Evolutionary conservation across 805 yeast species (phyloP).

Genomic region (Kodamaea restingae): DNA sequence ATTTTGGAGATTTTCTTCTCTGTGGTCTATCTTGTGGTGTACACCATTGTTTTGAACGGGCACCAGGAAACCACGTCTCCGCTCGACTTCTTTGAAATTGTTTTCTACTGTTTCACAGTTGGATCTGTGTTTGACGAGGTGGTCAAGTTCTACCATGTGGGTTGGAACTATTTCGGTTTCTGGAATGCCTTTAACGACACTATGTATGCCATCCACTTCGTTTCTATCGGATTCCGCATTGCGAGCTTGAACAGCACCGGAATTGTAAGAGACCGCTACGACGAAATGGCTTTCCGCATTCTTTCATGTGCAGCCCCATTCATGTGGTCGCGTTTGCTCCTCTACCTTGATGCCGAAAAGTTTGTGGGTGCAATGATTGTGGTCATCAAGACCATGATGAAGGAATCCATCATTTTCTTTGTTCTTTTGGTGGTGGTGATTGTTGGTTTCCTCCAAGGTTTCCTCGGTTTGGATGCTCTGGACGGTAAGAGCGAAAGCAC

Average conservation of each 20-base stretch:
- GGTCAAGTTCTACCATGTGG: conserved; percentile 71
- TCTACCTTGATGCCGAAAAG: conserved; percentile 72
- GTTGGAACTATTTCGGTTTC: conserved; percentile 65
- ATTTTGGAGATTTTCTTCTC: conserved; percentile 65
- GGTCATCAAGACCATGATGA: conserved; percentile 80
- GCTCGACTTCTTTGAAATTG: conserved; percentile 45
- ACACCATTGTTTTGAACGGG: conserved; percentile 60
- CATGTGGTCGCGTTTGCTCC: conserved; percentile 76
- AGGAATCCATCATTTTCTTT: conserved; percentile 80
- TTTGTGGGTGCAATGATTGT: conserved; percentile 90
- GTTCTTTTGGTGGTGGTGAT: conserved; percentile 66
- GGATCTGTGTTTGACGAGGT: conserved; percentile 68
- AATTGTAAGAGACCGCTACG: conserved; percentile 31
- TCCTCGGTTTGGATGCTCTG: conserved; percentile 80
- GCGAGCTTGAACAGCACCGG: conserved; percentile 28
- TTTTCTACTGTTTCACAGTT: conserved; percentile 61
- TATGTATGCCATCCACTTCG: conserved; percentile 53
- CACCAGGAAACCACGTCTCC: conserved; percentile 37
- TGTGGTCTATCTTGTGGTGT: conserved; percentile 56
- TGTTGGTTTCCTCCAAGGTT: conserved; percentile 81
- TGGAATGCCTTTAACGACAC: conserved; percentile 76
- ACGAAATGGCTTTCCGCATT: conserved; percentile 61
- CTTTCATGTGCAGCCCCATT: conserved; percentile 80
- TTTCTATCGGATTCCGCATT: conserved; percentile 54
- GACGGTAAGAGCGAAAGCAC: conserved; percentile 83